Evolutionary conservation across 306 rosid species (phyloP).

Genomic region (Echinosophora koreensis): DNA sequence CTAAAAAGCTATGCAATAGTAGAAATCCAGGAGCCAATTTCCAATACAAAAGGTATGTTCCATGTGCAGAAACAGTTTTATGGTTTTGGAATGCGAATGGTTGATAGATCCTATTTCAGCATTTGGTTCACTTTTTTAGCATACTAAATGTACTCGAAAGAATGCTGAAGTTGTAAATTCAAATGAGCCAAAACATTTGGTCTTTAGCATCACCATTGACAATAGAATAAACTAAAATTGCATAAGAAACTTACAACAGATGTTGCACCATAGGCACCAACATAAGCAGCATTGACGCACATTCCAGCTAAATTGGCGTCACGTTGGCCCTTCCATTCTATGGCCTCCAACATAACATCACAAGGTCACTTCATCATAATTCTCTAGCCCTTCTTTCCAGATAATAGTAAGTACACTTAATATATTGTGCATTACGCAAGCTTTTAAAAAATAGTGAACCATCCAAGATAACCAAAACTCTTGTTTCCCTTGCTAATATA

Average conservation of each 20-base stretch:
- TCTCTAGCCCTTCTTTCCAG: not conserved
- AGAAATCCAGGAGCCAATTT: not conserved
- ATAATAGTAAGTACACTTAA: not conserved
- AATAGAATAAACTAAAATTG: not conserved
- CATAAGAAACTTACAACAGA: conserved; percentile 70
- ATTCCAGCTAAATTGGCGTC: conserved; percentile 85
- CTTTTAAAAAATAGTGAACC: conserved; percentile 4
- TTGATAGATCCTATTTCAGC: too few relatives aligned
- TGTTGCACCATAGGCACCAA: conserved; percentile 80
- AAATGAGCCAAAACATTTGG: conserved; percentile 8
- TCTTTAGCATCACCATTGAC: conserved; percentile 22
- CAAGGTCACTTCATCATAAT: conserved; percentile 10
- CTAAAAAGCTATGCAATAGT: not conserved
- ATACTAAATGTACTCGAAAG: not conserved
- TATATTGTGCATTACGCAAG: not conserved
- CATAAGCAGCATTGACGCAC: conserved; percentile 81
- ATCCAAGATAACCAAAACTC: conserved; percentile 26
- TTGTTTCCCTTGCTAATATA: not conserved
- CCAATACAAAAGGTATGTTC: not conserved
- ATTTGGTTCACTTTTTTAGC: too few relatives aligned
- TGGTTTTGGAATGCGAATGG: too few relatives aligned
- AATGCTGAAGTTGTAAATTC: conserved; percentile 11
- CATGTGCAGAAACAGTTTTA: too few relatives aligned
- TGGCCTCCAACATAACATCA: conserved; percentile 57
- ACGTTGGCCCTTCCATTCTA: conserved; percentile 86